A percentile compares a stretch with the other conserved stretches of the same genome.
These are phyloP conservation scores for Penicillium diatomitis DNA, from an alignment of 495 filamentous ascomycete species.

Conservation along the genomic window DNA sequence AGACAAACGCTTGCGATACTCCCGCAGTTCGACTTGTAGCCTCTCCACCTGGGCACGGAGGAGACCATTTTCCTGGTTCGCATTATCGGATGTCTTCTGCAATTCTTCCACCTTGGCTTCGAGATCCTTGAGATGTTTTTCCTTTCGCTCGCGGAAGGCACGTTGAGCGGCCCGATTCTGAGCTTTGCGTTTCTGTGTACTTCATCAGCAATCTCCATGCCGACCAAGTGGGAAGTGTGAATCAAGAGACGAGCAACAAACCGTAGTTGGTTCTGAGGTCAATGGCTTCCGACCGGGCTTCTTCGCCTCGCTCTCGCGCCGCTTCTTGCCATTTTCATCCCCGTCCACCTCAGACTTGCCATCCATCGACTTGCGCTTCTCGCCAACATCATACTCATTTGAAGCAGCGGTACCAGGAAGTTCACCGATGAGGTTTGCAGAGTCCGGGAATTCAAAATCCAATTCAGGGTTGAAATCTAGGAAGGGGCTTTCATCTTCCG, in stretches of 20 bases:
- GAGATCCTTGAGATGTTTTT: constrained; percentile 92
- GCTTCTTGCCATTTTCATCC: constrained; percentile 63
- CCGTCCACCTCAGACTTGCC: constrained; percentile 59
- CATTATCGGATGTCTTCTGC: constrained; percentile 73
- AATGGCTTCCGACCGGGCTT: constrained; percentile 95
- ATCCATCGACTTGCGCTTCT: constrained; percentile 74
- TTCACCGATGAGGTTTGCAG: constrained; percentile 64
- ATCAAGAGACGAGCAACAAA: constrained; percentile 39
- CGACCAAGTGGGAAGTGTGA: background rate
- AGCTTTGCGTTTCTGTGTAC: constrained; percentile 84
- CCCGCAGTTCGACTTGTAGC: constrained; percentile 72
- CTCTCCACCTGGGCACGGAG: constrained; percentile 81
- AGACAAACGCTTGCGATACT: constrained; percentile 81
- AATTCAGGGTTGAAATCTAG: constrained; percentile 73
- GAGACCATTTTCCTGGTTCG: constrained; percentile 78
- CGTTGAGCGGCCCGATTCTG: constrained; percentile 96
- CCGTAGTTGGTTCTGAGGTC: constrained; percentile 90
- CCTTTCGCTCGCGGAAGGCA: constrained; percentile 95
- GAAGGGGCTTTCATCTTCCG: constrained; percentile 65
- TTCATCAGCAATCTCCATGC: constrained; percentile 30
- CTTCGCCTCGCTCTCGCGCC: constrained; percentile 76
- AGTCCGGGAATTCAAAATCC: constrained; percentile 55
- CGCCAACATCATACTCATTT: constrained; percentile 46
- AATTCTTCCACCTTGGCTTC: constrained; percentile 90
- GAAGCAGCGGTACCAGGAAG: constrained; percentile 51